A percentile compares a stretch with the other conserved stretches of the same genome.
Evolutionary conservation across 352 stramenopile species (phyloP).

Genomic region (Globisporangium abappressorium): DNA sequence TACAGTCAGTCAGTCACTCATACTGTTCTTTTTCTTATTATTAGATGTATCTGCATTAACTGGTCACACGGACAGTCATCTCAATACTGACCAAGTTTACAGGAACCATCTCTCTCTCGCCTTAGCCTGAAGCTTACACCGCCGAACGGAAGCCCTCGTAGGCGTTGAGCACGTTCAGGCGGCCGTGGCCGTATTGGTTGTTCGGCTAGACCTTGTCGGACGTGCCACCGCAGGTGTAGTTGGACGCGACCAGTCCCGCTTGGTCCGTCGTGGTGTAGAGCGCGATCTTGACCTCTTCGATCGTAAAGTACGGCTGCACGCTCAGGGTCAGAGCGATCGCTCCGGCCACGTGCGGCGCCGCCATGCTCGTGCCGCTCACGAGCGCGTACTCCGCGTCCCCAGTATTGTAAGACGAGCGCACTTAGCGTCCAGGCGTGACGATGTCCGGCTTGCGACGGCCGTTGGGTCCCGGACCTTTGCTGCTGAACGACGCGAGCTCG

Average conservation of each 20-base stretch:
- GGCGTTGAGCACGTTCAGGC: slow-evolving; percentile 22
- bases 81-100: no score
- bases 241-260: background rate
- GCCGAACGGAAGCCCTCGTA: slow-evolving; percentile 21
- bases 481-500: slow-evolving; percentile 23
- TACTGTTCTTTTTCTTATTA: no score
- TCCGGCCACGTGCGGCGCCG: slow-evolving; percentile 21
- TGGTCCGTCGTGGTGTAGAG: slow-evolving; percentile 14
- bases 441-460: slow-evolving; percentile 28
- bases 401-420: slow-evolving; percentile 10
- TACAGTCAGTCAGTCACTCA: background rate
- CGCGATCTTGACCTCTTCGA: slow-evolving; percentile 9
- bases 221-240: slow-evolving; percentile 27
- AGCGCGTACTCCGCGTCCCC: slow-evolving; percentile 5
- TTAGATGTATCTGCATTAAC: no score
- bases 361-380: slow-evolving; percentile 14
- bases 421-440: slow-evolving; percentile 17
- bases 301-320: slow-evolving; percentile 11
- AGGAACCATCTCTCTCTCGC: background rate
- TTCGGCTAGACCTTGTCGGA: slow-evolving; percentile 28
- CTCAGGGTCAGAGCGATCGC: slow-evolving; percentile 22
- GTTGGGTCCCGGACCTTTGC: slow-evolving; percentile 22
- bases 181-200: slow-evolving; percentile 35
- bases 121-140: background rate
- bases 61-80: no score